Evolutionary conservation across 306 rosid species (phyloP).

Genomic region (Inga oerstediana): DNA sequence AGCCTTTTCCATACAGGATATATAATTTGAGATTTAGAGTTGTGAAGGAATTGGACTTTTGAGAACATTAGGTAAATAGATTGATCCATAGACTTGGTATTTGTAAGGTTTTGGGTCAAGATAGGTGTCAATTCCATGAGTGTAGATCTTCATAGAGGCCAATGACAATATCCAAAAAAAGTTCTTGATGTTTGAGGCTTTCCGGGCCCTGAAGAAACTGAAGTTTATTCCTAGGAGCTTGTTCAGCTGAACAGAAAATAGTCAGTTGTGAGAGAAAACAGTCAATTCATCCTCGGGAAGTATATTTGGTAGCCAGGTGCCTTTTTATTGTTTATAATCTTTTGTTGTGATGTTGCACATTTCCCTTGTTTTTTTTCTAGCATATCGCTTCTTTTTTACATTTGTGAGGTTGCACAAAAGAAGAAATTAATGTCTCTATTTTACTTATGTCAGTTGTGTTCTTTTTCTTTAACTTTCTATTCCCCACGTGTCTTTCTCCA

Average conservation of each 20-base stretch:
- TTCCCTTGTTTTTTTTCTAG: too few species aligned
- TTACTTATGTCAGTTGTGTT: constrained; percentile 11
- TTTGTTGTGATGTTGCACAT: too few species aligned
- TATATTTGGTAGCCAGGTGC: not conserved
- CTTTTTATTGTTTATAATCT: too few species aligned
- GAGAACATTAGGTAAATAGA: not conserved
- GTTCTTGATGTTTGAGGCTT: not conserved
- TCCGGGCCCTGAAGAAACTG: not conserved
- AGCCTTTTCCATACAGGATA: too few species aligned
- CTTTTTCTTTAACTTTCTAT: constrained; percentile 1
- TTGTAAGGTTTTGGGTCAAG: not conserved
- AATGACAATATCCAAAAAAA: not conserved
- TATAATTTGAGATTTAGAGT: too few species aligned
- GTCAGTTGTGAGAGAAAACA: not conserved
- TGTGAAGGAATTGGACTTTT: not conserved
- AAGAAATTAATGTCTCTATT: constrained; percentile 1
- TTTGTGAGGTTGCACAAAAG: constrained; percentile 3
- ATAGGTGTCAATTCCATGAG: not conserved
- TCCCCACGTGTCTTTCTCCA: constrained; percentile 10
- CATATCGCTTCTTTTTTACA: not conserved
- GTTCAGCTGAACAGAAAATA: not conserved
- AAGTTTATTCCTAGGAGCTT: not conserved
- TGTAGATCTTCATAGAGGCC: not conserved
- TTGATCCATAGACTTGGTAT: not conserved
- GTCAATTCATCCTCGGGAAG: not conserved